Percentiles rank a stretch among this genome's conserved stretches.
Evolutionary conservation across 2,329 filamentous ascomycete species (phyloP).

Genomic region (Davidsoniella virescens): DNA sequence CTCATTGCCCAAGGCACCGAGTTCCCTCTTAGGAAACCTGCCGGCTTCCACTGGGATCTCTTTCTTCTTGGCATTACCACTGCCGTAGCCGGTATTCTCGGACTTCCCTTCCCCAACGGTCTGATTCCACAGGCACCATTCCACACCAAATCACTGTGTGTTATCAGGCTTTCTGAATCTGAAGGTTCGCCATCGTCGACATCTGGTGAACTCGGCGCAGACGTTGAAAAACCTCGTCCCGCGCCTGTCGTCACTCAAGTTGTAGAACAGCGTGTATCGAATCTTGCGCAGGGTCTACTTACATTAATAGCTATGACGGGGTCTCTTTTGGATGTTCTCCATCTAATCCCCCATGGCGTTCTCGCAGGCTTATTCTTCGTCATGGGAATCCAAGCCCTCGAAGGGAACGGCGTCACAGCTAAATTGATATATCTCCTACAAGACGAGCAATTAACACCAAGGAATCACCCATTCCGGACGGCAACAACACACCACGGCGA

Average conservation of each 20-base stretch:
- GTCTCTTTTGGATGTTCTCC: slow-evolving; percentile 55
- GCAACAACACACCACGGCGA: too few relatives aligned
- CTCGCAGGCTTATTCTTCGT: slow-evolving; percentile 71
- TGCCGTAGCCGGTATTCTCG: slow-evolving; percentile 56
- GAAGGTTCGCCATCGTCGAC: background rate
- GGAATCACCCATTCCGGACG: slow-evolving; percentile 36
- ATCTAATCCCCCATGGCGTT: slow-evolving; percentile 64
- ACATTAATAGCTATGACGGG: slow-evolving; percentile 67
- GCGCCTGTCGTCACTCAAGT: slow-evolving; percentile 40
- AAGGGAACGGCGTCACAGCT: slow-evolving; percentile 59
- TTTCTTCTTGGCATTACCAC: slow-evolving; percentile 69
- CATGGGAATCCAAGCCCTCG: slow-evolving; percentile 66
- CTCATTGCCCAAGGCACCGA: slow-evolving; percentile 72
- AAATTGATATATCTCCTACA: slow-evolving; percentile 56
- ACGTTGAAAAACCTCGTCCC: slow-evolving; percentile 32
- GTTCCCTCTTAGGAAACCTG: slow-evolving; percentile 64
- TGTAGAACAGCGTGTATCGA: slow-evolving; percentile 65
- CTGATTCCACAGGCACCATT: slow-evolving; percentile 74
- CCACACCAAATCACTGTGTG: slow-evolving; percentile 64
- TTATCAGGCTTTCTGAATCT: slow-evolving; percentile 27
- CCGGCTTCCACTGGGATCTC: slow-evolving; percentile 74
- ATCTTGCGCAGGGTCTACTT: slow-evolving; percentile 60
- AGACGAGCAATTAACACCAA: slow-evolving; percentile 43
- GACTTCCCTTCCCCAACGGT: slow-evolving; percentile 67
- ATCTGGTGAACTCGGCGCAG: slow-evolving; percentile 24